phyloP scores from a whole-genome alignment of 257 asterid species.

The Salvia miltiorrhiza region DNA sequence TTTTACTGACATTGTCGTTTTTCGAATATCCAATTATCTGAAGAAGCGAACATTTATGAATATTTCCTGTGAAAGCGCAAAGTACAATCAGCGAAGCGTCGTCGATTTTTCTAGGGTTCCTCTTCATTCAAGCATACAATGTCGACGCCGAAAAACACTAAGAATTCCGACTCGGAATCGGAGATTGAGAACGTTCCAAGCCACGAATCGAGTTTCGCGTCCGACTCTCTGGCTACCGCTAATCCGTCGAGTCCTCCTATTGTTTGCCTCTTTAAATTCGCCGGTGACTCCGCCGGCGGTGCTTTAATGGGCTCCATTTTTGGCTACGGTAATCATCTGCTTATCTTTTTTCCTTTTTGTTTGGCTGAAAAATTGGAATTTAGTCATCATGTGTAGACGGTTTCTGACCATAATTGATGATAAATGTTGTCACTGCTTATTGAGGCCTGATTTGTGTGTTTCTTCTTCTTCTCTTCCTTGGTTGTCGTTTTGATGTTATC shows the following conservation, averaged over 20 bases:
- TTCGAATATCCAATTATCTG: background rate
- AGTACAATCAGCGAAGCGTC: background rate
- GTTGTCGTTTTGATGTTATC: background rate
- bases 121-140: slow-evolving; percentile 27
- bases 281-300: slow-evolving; percentile 69
- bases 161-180: slow-evolving; percentile 53
- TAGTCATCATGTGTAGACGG: background rate
- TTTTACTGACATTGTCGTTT: too few relatives aligned
- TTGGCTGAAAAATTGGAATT: background rate
- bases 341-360: background rate
- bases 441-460: background rate
- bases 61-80: background rate
- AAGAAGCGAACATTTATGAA: background rate
- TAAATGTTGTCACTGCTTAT: background rate
- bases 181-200: slow-evolving; percentile 36
- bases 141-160: slow-evolving; percentile 51
- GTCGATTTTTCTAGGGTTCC: slow-evolving; percentile 44
- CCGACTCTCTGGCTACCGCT: slow-evolving; percentile 37
- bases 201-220: slow-evolving; percentile 24
- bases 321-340: slow-evolving; percentile 50
- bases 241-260: slow-evolving; percentile 53
- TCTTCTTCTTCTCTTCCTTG: background rate
- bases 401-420: background rate
- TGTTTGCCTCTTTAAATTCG: slow-evolving; percentile 58
- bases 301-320: slow-evolving; percentile 79